Percentiles rank a stretch among this genome's conserved stretches.
Conservation (phyloP, 169 alveolate genomes). For the Plasmodium coatneyi region DNA sequence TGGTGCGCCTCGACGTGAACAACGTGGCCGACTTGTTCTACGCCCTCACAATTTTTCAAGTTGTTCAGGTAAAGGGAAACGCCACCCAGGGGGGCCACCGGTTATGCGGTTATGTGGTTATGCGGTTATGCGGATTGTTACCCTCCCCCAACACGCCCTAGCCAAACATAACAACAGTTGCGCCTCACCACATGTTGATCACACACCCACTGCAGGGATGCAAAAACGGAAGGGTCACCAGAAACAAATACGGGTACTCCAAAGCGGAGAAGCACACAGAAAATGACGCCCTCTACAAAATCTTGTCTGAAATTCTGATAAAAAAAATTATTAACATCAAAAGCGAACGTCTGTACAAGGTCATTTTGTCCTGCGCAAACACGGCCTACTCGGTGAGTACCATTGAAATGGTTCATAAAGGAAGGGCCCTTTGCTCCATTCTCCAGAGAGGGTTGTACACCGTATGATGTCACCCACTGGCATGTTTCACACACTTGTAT, state of each 20-base stretch:
- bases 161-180: background rate
- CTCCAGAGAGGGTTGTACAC: background rate
- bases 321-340: slow-evolving; percentile 45
- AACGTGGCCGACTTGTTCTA: slow-evolving; percentile 36
- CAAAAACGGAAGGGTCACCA: slow-evolving; percentile 25
- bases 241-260: slow-evolving; percentile 52
- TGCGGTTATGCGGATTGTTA: background rate
- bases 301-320: slow-evolving; percentile 25
- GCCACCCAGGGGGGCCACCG: too few species aligned
- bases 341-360: slow-evolving; percentile 46
- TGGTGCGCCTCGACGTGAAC: slow-evolving; percentile 35
- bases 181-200: background rate
- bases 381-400: slow-evolving; percentile 62
- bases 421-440: background rate
- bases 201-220: slow-evolving; percentile 6
- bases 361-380: slow-evolving; percentile 61
- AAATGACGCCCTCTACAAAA: slow-evolving; percentile 27
- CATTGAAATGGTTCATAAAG: background rate
- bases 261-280: background rate
- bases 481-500: too few species aligned
- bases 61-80: slow-evolving; percentile 22
- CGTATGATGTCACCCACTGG: background rate
- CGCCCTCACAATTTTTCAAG: slow-evolving; percentile 26
- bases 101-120: too few species aligned
- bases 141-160: background rate